Evolutionary conservation across 148 eudicot species (phyloP).

Genomic region (Vaccinium macrocarpon): DNA sequence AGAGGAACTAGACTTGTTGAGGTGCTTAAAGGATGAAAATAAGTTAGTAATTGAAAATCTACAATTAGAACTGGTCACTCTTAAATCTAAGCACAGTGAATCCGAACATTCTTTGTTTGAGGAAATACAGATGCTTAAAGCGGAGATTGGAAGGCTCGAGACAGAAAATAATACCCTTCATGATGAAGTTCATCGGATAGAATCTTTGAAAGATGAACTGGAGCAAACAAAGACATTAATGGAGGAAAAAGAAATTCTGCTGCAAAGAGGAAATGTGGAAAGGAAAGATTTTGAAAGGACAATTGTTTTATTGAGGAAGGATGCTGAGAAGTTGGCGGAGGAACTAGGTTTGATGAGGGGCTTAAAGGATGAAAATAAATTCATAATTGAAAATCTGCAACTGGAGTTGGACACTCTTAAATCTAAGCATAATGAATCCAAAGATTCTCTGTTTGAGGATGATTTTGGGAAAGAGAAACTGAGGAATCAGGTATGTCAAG

Average conservation of each 20-base stretch:
- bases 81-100: conserved; percentile 46
- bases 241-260: conserved; percentile 42
- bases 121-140: too few species aligned
- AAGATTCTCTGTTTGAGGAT: conserved; percentile 41
- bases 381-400: conserved; percentile 36
- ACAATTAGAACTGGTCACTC: conserved; percentile 46
- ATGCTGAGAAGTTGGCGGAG: conserved; percentile 41
- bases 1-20: conserved; percentile 45
- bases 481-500: conserved; percentile 51
- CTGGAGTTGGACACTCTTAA: conserved; percentile 45
- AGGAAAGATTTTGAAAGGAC: conserved; percentile 31
- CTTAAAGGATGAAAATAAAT: conserved; percentile 48
- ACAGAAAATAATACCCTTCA: conserved; percentile 37
- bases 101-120: conserved; percentile 34
- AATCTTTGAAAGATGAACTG: conserved; percentile 33
- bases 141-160: conserved; percentile 24
- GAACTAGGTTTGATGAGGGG: conserved; percentile 41
- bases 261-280: conserved; percentile 30
- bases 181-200: conserved; percentile 29
- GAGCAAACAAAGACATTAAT: conserved; percentile 37
- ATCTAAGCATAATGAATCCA: conserved; percentile 46
- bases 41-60: conserved; percentile 38
- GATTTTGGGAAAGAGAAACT: conserved; percentile 64
- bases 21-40: conserved; percentile 43
- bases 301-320: conserved; percentile 31